phyloP scores from a whole-genome alignment of 768 basidiomycete species.

The Leucocoprinus birnbaumii region DNA sequence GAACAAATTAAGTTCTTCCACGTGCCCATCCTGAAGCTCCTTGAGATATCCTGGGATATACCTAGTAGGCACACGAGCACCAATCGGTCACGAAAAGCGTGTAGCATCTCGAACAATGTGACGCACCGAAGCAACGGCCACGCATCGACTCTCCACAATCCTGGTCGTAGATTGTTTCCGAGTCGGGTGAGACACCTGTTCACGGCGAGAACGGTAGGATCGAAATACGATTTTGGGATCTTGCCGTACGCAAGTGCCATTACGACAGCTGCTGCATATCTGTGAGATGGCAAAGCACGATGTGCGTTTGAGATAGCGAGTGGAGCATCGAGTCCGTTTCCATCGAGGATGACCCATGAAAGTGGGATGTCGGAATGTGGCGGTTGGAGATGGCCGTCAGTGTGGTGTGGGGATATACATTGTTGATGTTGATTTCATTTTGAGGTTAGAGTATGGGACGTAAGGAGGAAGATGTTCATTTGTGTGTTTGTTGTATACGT shows the following conservation, averaged over 20 bases:
- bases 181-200: constrained; percentile 43
- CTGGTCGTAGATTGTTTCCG: constrained; percentile 40
- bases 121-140: constrained; percentile 39
- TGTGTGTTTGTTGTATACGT: background rate
- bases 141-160: constrained; percentile 45
- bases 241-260: constrained; percentile 51
- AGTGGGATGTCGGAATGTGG: too few species aligned
- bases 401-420: too few species aligned
- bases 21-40: constrained; percentile 54
- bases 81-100: background rate
- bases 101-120: too few species aligned
- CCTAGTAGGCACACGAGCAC: constrained; percentile 17
- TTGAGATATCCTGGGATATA: constrained; percentile 61
- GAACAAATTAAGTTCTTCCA: constrained; percentile 54
- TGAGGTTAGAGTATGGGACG: too few species aligned
- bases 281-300: too few species aligned
- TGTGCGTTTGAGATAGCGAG: too few species aligned
- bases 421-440: too few species aligned
- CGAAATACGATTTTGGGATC: constrained; percentile 35
- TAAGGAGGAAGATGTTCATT: background rate
- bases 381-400: too few species aligned
- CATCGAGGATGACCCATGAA: too few species aligned
- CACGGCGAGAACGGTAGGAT: constrained; percentile 44
- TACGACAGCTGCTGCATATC: constrained; percentile 48
- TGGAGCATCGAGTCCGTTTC: too few species aligned